Evolutionary conservation across 257 asterid genomes (phyloP), one percentile per base, ranked within the genome.

Genomic region (Jaltomata sinuosa): DNA sequence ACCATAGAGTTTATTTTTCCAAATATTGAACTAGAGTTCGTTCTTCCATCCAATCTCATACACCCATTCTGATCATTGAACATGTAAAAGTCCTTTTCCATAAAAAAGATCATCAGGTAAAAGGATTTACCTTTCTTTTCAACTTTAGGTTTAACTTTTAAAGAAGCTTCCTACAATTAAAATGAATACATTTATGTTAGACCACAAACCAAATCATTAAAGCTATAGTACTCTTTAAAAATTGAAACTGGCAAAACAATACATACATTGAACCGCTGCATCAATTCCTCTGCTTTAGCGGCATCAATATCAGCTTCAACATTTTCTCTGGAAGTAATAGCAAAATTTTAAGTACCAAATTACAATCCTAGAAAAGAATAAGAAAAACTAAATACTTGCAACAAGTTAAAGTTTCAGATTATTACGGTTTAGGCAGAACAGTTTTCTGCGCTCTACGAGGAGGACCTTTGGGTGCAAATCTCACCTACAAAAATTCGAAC

Each of bases 391-490:
- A 21, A 18, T 78, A 42, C 59, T 12, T 12, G 3, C 32, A 42
- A 21, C 45, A 22, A 50, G 74, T 27, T 8, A 34, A 52, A 80
- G 71, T 18, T 50, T 15, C 31, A 85, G 86, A 86, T 32, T 64
- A 27, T 91, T 94, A 96, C 98, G 50, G 91, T 90, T 94, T 96
- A 55, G 93, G 88, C 53, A 89, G 83, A 77, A 87, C 88, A 59
- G 86, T 84, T 83, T 91, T 93, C 42, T 67, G 84, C 14, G 87
- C 95, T 88, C 89, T 92, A 85, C 94, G 92, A 52, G 91, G 94
- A 81, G 98, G 97, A 84, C 89, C 94, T 88, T 94, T 94, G 9
- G 98, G 98, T 55, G 91, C 91, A 86, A 90, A 96, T 84, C 81
- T 93, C 88, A 94, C 89, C 97, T 96, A 57, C 31, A 81, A 31